Evolutionary conservation across 2,329 filamentous ascomycete species (phyloP).

Genomic region (Fusarium bulbicola): DNA sequence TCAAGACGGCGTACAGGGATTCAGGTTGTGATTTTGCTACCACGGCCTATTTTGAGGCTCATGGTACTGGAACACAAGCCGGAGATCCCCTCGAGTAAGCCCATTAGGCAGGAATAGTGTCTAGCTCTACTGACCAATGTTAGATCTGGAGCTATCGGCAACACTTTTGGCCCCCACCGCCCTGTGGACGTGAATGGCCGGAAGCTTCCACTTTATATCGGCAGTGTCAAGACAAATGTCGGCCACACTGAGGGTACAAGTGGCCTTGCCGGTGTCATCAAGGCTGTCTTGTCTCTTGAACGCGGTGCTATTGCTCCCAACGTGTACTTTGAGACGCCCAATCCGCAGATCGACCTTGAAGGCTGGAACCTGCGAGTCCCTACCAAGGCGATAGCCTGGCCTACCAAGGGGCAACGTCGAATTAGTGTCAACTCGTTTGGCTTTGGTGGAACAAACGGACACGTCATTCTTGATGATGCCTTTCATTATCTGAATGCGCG

Average conservation of each 20-base stretch:
- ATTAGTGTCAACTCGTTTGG: neutral
- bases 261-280: neutral
- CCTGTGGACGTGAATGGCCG: neutral
- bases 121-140: neutral
- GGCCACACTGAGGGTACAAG: neutral
- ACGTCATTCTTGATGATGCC: neutral
- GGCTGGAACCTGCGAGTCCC: neutral
- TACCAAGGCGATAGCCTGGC: neutral
- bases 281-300: neutral
- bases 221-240: neutral
- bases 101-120: rapidly evolving
- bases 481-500: neutral
- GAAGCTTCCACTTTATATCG: neutral
- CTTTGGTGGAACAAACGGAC: neutral
- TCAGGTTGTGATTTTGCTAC: neutral
- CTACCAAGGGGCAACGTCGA: neutral
- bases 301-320: neutral
- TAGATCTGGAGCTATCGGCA: neutral
- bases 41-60: neutral
- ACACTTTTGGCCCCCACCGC: neutral
- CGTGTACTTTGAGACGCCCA: neutral
- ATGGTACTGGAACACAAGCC: neutral
- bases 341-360: neutral
- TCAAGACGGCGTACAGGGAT: neutral
- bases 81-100: neutral